Base-by-base conservation (phyloP, 495 filamentous ascomycete species). In the Coniosporium apollinis region DNA sequence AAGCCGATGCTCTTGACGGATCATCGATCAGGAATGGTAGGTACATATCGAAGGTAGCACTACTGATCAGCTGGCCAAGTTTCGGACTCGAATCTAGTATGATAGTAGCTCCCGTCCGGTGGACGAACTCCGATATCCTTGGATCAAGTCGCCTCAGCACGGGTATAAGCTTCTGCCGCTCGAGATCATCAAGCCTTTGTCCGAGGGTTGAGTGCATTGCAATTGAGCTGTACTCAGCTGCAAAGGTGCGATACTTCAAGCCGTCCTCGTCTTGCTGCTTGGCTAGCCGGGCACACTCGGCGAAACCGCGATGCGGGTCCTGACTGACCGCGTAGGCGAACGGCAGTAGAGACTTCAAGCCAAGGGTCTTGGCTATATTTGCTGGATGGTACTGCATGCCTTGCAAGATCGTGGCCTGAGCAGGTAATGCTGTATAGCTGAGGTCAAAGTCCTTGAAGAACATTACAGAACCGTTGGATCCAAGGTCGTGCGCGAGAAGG, bases 401-500 rank as follows among this genome's bases (percentile, higher is more conserved):
- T 40, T 34, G 16, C 28, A 41, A 28, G 40, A 29, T 17, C 24
- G 36, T 8, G 55, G 47, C 43, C 48, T 54, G 38, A 59, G 38
- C 4, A n/a, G n/a, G n/a, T n/a, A n/a, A n/a, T 4, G 26, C 33
- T 15, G n/a, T 9, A 10, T 18, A 26, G 11, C 4, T 16, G 16
- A 34, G 19, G 6, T 50, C 48, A 3, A 41, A 2, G 16, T 50
- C 48, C 2, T 61, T 52, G 16, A 83, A 56, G 44, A 79, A 71
- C 3, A 70, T 49, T 1, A 82, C 70, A 4, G 58, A 54, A 2
- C 76, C 72, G 14, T 61, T 26, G 0, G 43, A 18, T 2, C 76
- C 78, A 3, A 82, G 58, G 31, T 80, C 64, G 45, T 81, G 64
- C 0, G 82, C 60, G 15, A 83, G 57, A n/a, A 84, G 59, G 44